Base-by-base conservation (phyloP, 768 basidiomycete genomes). In the Panus rudis region DNA sequence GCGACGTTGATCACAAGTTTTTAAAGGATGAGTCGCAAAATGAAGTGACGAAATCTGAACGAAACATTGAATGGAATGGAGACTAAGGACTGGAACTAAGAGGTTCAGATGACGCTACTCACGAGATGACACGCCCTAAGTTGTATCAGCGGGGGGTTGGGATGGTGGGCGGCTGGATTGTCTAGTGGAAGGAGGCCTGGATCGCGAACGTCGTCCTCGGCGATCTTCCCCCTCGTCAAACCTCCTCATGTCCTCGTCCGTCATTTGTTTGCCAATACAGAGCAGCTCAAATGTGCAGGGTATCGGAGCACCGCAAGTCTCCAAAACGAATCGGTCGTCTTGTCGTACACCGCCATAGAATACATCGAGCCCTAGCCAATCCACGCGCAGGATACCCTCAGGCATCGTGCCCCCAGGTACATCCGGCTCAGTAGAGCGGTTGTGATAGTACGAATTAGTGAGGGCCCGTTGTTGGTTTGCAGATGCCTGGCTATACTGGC, bases 401-500 rank as follows among this genome's bases (percentile, higher is more conserved):
- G 76, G 77, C 3, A 89, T 69, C 31, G 63, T 61, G 0, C 84
- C 87, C 0, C 87, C 87, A 1, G 87, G 85, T 2, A 79, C 84
- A 37, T 75, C 76, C 20, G 63, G 63, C 23, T 70, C 70, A 7
- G 76, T 72, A 8, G 81, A 81, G 16, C 87, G 74, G 56, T 90
- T 89, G 56, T 73, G 67, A 26, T 68, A 62, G 58, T 85, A 89
- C 24, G 76, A 69, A 21, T 69, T 64, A 31, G 64, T 63, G 11
- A 85, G 65, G 8, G 63, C 57, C 1, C 64, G 64, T 47, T 74
- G 67, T 12, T 62, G 63, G n/a, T 31, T 40, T 3, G 45, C 27
- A 0, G 66, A 24, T 4, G 79, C 58, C 3, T 52, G 47, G 4
- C 75, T 68, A 54, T 69, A 84, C 46, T 88, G 82, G 16, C 61